Conservation (phyloP, 2,329 filamentous ascomycete species). For the Calycina herbarum region DNA sequence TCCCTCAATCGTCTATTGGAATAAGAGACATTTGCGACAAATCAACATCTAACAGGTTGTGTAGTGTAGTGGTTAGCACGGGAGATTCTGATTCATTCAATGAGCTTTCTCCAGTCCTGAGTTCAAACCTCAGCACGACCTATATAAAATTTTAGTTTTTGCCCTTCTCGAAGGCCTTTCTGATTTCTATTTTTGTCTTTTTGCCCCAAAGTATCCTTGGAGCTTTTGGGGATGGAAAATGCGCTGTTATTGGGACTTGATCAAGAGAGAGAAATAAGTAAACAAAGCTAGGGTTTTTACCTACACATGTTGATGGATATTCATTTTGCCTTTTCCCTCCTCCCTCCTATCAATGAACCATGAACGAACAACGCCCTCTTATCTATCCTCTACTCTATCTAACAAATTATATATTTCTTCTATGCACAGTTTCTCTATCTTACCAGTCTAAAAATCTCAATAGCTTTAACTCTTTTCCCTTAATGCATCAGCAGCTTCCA, state of each 20-base stretch:
- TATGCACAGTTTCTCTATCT: not conserved
- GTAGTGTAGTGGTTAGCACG: conserved; percentile 28
- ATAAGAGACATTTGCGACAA: not conserved
- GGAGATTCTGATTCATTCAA: conserved; percentile 17
- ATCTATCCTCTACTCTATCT: not conserved
- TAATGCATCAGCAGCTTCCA: conserved; percentile 9
- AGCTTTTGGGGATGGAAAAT: too few relatives aligned
- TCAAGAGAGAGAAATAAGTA: too few relatives aligned
- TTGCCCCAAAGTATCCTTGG: not conserved
- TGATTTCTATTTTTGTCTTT: conserved; percentile 24
- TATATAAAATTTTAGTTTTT: not conserved
- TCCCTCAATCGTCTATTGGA: too few relatives aligned
- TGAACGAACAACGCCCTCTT: not conserved
- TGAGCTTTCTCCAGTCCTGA: conserved; percentile 18
- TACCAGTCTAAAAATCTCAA: not conserved
- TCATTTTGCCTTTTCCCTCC: not conserved
- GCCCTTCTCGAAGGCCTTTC: not conserved
- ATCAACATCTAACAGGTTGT: conserved; percentile 18
- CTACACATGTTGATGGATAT: not conserved
- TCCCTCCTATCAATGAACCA: not conserved
- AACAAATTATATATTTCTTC: not conserved
- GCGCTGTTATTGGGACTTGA: too few relatives aligned
- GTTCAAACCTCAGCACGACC: conserved; percentile 24
- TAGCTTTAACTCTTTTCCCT: conserved; percentile 20
- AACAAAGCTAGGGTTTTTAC: too few relatives aligned